These are phyloP conservation scores for Eucalyptus curtisii DNA, from an alignment of 345 rosid genomes.

Conservation along the genomic window DNA sequence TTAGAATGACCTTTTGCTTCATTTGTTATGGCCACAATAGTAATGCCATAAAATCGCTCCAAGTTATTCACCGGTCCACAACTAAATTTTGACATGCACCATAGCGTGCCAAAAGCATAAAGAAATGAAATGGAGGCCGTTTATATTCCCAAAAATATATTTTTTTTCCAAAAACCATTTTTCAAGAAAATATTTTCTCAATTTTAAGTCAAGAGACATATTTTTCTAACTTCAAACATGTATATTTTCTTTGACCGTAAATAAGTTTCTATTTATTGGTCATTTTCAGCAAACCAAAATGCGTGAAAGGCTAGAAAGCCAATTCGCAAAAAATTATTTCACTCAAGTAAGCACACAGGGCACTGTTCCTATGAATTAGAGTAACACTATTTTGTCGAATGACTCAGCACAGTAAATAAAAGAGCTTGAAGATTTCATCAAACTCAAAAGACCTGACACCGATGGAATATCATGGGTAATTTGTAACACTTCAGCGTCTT, in stretches of 20 bases:
- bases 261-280: neutral
- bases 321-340: fast-evolving
- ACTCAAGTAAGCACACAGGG: neutral
- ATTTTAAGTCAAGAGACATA: neutral
- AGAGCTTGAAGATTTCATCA: neutral
- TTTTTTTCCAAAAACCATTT: neutral
- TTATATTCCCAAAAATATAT: too few species aligned
- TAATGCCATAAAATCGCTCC: neutral
- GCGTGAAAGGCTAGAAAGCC: neutral
- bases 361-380: neutral
- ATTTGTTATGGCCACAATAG: neutral
- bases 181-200: neutral
- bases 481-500: neutral
- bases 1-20: neutral
- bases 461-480: neutral
- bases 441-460: neutral
- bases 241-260: neutral
- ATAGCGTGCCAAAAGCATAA: neutral
- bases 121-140: neutral
- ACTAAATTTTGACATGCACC: neutral
- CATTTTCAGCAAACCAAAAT: neutral
- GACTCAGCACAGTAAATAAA: neutral
- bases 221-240: neutral
- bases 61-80: neutral
- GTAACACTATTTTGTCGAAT: neutral